Base-by-base conservation (phyloP, 768 basidiomycete species). In the Tephrocybe rancida region DNA sequence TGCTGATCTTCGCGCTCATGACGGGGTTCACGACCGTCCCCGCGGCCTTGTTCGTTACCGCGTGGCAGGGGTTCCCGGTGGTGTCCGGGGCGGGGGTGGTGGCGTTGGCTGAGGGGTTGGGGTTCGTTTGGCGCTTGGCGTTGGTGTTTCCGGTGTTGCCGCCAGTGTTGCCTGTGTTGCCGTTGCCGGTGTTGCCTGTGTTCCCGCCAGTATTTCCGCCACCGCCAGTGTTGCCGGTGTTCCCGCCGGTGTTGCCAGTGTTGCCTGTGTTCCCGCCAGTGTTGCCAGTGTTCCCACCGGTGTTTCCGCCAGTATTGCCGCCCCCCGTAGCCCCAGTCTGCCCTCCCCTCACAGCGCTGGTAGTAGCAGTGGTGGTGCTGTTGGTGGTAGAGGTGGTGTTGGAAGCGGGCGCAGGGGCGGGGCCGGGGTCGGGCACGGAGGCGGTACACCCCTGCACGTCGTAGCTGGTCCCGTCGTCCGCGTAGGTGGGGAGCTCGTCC, bases 1-100 rank as follows among this genome's bases (percentile, higher is more conserved):
- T 95, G 58, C 76, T 84, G 60, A 95, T 75, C 26, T 91, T 80
- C 10, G 90, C 91, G 51, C 80, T 84, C 75, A 83, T 82, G 16
- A 91, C 85, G 2, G 93, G 93, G 59, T 86, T 87, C 69, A 95
- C 85, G 1, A 84, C 72, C 1, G 76, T 63, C 50, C 76, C 63
- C 0, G 45, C 52, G 63, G 76, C 58, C 66, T 22, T 27, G 24
- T 49, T 52, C 0, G 63, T 64, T 2, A 71, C 41, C 59, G 74
- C 74, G 60, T 70, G 61, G 68, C 85, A 76, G 60, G 77, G 68
- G 62, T 67, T 64, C 35, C 72, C 68, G 16, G 24, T 39, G 5
- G 34, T 27, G 29, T 13, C 29, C 29, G 29, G 5, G 29, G 5
- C 29, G 29, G 29, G 13, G 29, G 29, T 30, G 29, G 35, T 9